Base-by-base conservation (phyloP, 2,329 filamentous ascomycete genomes). In the Fusarium buharicum region DNA sequence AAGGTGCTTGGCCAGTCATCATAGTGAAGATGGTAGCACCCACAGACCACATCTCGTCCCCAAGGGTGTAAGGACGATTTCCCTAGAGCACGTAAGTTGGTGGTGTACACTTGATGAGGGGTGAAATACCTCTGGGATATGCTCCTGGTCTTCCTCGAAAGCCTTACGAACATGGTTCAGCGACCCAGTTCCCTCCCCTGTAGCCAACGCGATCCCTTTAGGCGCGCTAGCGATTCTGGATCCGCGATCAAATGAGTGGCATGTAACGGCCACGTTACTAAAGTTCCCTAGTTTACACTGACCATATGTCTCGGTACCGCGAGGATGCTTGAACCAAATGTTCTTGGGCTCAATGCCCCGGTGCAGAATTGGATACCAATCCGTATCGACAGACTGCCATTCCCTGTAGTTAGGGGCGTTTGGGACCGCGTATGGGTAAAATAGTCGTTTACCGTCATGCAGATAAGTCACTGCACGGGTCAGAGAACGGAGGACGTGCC, bases 291-390 rank as follows among this genome's bases (percentile, higher is more conserved):
- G 72, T 72, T 85, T 86, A 64, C 83, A 85, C 24, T 74, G 67
- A 1, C 83, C 84, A 64, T 85, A 86, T 28, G 76, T 79, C 72
- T 85, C 82, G 12, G 59, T 70, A 2, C 79, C 80, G 12, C 74
- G 73, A 31, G 82, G 78, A 47, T 81, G 76, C 69, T 81, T 77
- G 63, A 86, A 78, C 68, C 79, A 83, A 50, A 86, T 78, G 63
- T 82, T 82, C n/a, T 64, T 65, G 0, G 83, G 77, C 45, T 55
- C 70, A 37, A 86, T 76, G 34, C 77, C 74, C 11, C 81, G 76
- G 58, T 86, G 83, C 37, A 86, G 68, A 28, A 85, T 78, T 1
- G 83, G 78, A 53, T 79, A 73, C 84, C 83, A 86, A 52, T 82
- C 78, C 11, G 67, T 54, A 52, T 82, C 75, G 18, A 71, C 60